Evolutionary conservation across 257 asterid species (phyloP), one percentile per base, ranked within the genome.

Genomic region (Buddleja alternifolia): DNA sequence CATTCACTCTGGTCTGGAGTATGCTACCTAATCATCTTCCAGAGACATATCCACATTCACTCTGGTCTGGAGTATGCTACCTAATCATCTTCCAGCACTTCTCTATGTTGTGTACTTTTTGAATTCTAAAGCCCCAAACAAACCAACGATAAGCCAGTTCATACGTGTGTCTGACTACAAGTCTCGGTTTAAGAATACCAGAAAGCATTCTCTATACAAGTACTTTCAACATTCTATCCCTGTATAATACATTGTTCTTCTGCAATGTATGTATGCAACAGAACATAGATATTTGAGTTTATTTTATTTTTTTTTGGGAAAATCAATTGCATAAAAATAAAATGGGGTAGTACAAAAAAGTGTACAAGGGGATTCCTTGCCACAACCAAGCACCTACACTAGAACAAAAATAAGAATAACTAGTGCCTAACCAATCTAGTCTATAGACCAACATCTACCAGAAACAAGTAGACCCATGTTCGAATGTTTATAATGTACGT

Each of bases 1-100:
- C 32, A 66, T 39, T n/a, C 41, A 50, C 37, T 15, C 53, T 41
- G 24, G 21, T 14, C 40, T 17, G 8, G n/a, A 21, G n/a, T n/a
- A n/a, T n/a, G n/a, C n/a, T n/a, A n/a, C n/a, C n/a, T n/a, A n/a
- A n/a, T n/a, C n/a, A n/a, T n/a, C n/a, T n/a, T n/a, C n/a, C n/a
- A 20, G 54, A 67, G 48, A 67, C n/a, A n/a, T 41, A 55, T 40
- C 65, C 14, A 24, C 32, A 66, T 39, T n/a, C 41, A 50, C 37
- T 15, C 53, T 41, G 24, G 21, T 14, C 40, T 17, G 8, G n/a
- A 21, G n/a, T n/a, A n/a, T 17, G 60, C 51, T 15, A 34, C 19
- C 51, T 24, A 41, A 23, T 24, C 63, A 52, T 40, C 25, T 39
- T 37, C 23, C 36, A 14, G 17, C 61, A 66, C 53, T 52, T 39